phyloP scores from a whole-genome alignment of 495 filamentous ascomycete species.

The Penicillium cinerascens region DNA sequence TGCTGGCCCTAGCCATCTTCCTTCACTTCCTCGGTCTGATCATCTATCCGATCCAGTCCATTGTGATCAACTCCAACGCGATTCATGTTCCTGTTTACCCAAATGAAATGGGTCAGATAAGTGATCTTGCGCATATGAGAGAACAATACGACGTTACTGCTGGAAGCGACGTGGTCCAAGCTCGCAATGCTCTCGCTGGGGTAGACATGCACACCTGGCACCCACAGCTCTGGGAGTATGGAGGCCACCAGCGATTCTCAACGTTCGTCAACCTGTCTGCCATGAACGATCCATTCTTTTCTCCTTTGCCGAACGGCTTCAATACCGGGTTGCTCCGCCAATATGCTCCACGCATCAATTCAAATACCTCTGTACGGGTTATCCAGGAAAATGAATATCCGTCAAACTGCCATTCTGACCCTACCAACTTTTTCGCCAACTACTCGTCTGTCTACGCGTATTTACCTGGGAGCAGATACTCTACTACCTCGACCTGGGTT shows the following conservation, averaged over 20 bases:
- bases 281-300: conserved; percentile 14
- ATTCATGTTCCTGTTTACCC: conserved; percentile 7
- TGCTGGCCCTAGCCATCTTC: conserved; percentile 15
- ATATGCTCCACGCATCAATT: conserved; percentile 27
- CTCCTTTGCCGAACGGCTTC: conserved; percentile 10
- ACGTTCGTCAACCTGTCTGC: conserved; percentile 10
- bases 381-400: conserved; percentile 1
- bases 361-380: not conserved
- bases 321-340: conserved; percentile 22
- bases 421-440: not conserved
- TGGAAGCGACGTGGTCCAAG: conserved; percentile 6
- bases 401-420: not conserved
- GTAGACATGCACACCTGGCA: conserved; percentile 4
- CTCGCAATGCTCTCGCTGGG: conserved; percentile 5
- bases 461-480: too few species aligned
- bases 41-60: conserved; percentile 23
- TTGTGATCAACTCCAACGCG: conserved; percentile 11
- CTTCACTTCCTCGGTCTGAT: conserved; percentile 17
- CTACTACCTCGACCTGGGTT: too few species aligned
- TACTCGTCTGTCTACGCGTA: not conserved
- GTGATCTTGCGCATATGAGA: too few species aligned
- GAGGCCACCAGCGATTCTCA: not conserved
- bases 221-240: conserved; percentile 12
- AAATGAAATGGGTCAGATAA: not conserved
- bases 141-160: too few species aligned